Evolutionary conservation across 2,329 filamentous ascomycete genomes (phyloP).

Genomic region (Fonsecaea erecta): DNA sequence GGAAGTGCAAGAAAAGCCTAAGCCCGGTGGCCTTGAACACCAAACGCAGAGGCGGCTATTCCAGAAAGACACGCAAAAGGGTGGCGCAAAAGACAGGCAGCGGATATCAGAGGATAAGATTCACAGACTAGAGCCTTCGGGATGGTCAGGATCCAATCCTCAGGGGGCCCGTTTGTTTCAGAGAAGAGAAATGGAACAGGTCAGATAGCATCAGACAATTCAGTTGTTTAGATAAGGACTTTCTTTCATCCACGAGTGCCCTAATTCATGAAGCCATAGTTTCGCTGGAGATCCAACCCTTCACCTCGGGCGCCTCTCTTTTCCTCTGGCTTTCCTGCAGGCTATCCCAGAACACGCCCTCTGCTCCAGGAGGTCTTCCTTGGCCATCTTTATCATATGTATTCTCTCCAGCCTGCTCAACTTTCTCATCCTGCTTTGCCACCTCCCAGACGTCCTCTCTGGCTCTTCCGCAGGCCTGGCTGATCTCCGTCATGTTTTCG

Average conservation of each 20-base stretch:
- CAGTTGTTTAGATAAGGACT: conserved; percentile 3
- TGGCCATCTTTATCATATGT: conserved; percentile 35
- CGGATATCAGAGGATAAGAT: not conserved
- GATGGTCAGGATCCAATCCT: conserved; percentile 3
- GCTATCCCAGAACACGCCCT: conserved; percentile 49
- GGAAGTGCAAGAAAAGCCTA: conserved; percentile 12
- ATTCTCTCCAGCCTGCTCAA: conserved; percentile 23
- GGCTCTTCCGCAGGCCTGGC: conserved; percentile 69
- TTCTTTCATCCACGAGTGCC: not conserved
- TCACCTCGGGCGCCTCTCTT: conserved; percentile 58
- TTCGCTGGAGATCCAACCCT: conserved; percentile 46
- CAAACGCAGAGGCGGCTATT: conserved; percentile 19
- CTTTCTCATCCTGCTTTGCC: conserved; percentile 36
- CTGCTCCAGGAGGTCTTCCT: conserved; percentile 38
- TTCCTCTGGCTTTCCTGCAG: conserved; percentile 44
- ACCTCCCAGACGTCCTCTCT: conserved; percentile 71
- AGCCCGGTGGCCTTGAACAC: conserved; percentile 6
- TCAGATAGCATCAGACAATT: conserved; percentile 17
- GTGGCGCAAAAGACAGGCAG: not conserved
- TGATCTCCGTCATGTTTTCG: conserved; percentile 72
- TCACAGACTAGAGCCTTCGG: not conserved
- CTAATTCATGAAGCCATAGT: conserved; percentile 15
- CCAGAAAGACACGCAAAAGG: conserved; percentile 14
- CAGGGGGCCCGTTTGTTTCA: conserved; percentile 15
- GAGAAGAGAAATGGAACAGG: conserved; percentile 34